phyloP scores from a whole-genome alignment of 2,329 filamentous ascomycete genomes.

The Mycosphaerella sp. region DNA sequence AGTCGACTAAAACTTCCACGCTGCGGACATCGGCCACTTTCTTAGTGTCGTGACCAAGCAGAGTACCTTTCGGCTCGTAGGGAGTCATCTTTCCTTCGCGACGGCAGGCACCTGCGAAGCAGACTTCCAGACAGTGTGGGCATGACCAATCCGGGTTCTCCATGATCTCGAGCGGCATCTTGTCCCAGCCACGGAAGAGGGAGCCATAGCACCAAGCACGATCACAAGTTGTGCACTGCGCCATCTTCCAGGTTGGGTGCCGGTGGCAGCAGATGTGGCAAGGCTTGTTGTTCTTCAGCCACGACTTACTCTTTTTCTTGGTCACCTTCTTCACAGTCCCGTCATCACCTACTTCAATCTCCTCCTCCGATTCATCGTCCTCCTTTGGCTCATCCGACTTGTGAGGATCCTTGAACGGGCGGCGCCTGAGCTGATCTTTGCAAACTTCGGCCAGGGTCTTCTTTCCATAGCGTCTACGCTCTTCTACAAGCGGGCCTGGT shows the following conservation, averaged over 20 bases:
- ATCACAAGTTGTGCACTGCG: conserved; percentile 69
- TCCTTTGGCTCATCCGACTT: conserved; percentile 47
- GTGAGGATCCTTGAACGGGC: conserved; percentile 78
- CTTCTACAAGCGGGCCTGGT: conserved; percentile 64
- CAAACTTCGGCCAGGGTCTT: conserved; percentile 90
- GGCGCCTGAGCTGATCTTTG: conserved; percentile 72
- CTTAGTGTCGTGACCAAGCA: conserved; percentile 85
- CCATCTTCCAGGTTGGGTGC: conserved; percentile 79
- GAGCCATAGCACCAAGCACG: conserved; percentile 88
- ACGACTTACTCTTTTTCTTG: conserved; percentile 51
- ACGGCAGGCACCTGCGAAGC: conserved; percentile 78
- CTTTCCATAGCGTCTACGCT: conserved; percentile 59
- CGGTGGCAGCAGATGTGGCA: conserved; percentile 82
- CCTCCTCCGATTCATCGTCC: conserved; percentile 45
- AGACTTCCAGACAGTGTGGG: conserved; percentile 77
- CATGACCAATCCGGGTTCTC: conserved; percentile 80
- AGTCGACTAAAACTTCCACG: conserved; percentile 84
- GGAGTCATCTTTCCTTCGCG: conserved; percentile 62
- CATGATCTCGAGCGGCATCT: conserved; percentile 77
- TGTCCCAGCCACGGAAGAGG: conserved; percentile 83
- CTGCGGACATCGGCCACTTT: conserved; percentile 86
- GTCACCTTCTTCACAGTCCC: conserved; percentile 58
- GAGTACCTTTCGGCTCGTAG: conserved; percentile 79
- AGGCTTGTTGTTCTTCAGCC: conserved; percentile 45
- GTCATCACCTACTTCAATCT: conserved; percentile 59